These are phyloP conservation scores for Melocanna baccifera DNA, from an alignment of 176 grass and related monocot species.

Conservation along the genomic window DNA sequence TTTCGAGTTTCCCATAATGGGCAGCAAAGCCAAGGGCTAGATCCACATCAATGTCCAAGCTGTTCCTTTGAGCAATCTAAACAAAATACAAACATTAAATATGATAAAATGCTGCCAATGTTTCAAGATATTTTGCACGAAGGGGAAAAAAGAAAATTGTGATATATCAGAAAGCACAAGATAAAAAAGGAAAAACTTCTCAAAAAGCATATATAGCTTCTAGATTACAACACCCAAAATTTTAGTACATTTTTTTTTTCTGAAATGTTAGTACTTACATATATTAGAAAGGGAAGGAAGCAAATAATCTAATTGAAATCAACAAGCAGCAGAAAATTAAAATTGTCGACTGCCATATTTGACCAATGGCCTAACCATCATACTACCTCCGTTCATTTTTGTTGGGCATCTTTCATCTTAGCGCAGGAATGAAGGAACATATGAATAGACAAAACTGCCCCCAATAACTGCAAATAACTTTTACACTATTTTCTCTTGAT, in stretches of 20 bases:
- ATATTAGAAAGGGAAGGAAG: conserved; percentile 11
- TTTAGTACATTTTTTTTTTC: neutral
- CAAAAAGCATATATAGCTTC: neutral
- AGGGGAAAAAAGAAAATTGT: neutral
- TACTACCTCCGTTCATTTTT: neutral
- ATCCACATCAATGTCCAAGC: conserved; percentile 95
- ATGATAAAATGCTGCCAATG: conserved; percentile 19
- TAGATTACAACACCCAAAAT: neutral
- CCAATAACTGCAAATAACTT: no score
- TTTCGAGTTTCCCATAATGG: conserved; percentile 83
- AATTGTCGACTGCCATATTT: neutral
- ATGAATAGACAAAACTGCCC: no score
- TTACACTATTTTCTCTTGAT: no score
- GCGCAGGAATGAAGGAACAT: no score
- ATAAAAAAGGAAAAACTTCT: neutral
- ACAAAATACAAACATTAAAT: conserved; percentile 36
- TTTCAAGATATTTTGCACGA: neutral
- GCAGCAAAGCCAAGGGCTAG: conserved; percentile 94
- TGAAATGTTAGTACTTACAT: neutral
- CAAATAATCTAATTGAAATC: neutral
- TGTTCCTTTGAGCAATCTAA: conserved; percentile 95
- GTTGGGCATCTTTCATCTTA: no score
- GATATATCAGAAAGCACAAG: neutral
- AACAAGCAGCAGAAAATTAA: neutral
- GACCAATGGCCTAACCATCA: neutral